Percentiles rank a stretch among this genome's conserved stretches.
Conservation (phyloP, 148 eudicot genomes). For the Tetragonia tetragonoides region DNA sequence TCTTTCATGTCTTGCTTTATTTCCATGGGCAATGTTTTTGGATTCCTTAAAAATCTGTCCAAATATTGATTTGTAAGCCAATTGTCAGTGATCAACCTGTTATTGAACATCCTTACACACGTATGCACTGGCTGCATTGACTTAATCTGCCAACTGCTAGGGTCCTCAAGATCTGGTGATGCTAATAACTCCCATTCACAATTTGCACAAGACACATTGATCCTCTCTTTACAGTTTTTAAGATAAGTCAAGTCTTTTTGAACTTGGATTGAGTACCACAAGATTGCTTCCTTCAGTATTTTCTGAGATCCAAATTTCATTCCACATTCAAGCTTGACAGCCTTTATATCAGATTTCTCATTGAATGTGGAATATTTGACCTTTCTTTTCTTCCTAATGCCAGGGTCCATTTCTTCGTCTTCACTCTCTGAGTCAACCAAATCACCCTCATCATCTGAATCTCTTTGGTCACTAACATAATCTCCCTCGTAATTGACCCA, state of each 20-base stretch:
- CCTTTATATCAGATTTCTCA: not conserved
- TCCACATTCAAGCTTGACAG: not conserved
- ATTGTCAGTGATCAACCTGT: not conserved
- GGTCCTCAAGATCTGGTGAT: not conserved
- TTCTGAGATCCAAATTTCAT: not conserved
- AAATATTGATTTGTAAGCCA: not conserved
- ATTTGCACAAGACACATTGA: not conserved
- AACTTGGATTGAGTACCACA: not conserved
- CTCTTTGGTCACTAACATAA: no score
- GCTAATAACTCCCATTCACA: not conserved
- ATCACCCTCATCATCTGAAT: no score
- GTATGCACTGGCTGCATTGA: not conserved
- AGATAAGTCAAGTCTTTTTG: not conserved
- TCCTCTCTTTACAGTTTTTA: not conserved
- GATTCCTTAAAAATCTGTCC: constrained; percentile 5
- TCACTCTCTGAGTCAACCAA: no score
- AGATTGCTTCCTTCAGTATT: not conserved
- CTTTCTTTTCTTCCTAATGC: not conserved
- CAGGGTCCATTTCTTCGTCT: no score
- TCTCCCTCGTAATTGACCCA: no score
- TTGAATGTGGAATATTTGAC: not conserved
- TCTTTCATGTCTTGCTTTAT: constrained; percentile 1
- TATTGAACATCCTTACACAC: not conserved
- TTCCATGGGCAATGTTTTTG: not conserved
- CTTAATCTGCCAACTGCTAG: not conserved